Percentiles rank a stretch among this genome's conserved stretches.
Evolutionary conservation across 2,329 filamentous ascomycete genomes (phyloP).

Genomic region (Monilinia fructigena): DNA sequence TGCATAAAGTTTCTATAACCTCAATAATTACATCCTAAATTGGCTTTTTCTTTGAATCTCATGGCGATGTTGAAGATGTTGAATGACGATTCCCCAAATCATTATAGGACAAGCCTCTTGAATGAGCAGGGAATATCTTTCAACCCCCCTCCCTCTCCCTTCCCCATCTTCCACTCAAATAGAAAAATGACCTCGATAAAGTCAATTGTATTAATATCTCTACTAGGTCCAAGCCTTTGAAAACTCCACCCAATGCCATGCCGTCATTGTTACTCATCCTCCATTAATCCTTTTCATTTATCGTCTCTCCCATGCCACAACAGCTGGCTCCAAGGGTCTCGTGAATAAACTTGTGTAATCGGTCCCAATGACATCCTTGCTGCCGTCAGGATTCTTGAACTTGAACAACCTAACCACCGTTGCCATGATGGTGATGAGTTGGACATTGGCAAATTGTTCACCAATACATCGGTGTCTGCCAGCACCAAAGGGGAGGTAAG

Average conservation of each 20-base stretch:
- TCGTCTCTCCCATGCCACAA: conserved; percentile 73
- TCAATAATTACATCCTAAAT: too few relatives aligned
- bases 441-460: conserved; percentile 93
- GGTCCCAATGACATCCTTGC: conserved; percentile 64
- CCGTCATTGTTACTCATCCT: not conserved
- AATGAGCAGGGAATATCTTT: too few relatives aligned
- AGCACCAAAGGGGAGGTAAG: conserved; percentile 92
- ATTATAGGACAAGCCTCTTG: too few relatives aligned
- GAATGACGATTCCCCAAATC: too few relatives aligned
- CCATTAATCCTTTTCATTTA: conserved; percentile 37
- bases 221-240: not conserved
- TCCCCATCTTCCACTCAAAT: too few relatives aligned
- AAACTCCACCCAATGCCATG: conserved; percentile 8
- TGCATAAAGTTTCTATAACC: too few relatives aligned
- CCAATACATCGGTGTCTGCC: conserved; percentile 93
- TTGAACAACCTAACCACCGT: conserved; percentile 77
- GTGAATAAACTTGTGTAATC: conserved; percentile 73
- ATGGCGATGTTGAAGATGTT: too few relatives aligned
- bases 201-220: conserved; percentile 14
- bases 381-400: conserved; percentile 72
- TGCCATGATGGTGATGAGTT: conserved; percentile 81
- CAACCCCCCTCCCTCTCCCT: too few relatives aligned
- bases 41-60: too few relatives aligned
- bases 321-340: conserved; percentile 66
- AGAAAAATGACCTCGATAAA: not conserved